Percentiles rank a stretch among this genome's conserved stretches.
Evolutionary conservation across 1,139 yeast species (phyloP).

Genomic region (Saccharomyces hybrid): DNA sequence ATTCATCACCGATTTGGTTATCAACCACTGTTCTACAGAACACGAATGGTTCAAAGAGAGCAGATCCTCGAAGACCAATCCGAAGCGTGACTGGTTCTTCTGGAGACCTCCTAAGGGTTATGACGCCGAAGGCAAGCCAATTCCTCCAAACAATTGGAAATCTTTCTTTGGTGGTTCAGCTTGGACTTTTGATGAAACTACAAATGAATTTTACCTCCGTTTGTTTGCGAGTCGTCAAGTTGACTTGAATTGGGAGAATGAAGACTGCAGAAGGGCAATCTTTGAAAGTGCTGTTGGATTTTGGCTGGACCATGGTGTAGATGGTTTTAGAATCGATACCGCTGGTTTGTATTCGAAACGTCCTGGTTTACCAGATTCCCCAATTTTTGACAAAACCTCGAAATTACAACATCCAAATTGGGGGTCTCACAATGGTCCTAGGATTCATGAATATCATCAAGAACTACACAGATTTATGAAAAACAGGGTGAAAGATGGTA

Average conservation of each 20-base stretch:
- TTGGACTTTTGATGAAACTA: slow-evolving; percentile 47
- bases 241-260: slow-evolving; percentile 55
- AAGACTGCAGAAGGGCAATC: slow-evolving; percentile 44
- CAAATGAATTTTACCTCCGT: slow-evolving; percentile 48
- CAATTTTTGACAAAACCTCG: slow-evolving; percentile 27
- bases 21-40: slow-evolving; percentile 51
- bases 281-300: slow-evolving; percentile 43
- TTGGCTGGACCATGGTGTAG: slow-evolving; percentile 52
- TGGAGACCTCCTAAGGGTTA: slow-evolving; percentile 44
- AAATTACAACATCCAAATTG: slow-evolving; percentile 37
- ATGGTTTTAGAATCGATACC: slow-evolving; percentile 53
- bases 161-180: slow-evolving; percentile 49
- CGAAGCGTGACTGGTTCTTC: slow-evolving; percentile 57
- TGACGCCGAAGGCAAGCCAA: slow-evolving; percentile 42
- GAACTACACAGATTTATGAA: slow-evolving; percentile 37
- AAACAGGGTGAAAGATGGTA: slow-evolving; percentile 38
- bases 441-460: slow-evolving; percentile 51
- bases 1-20: slow-evolving; percentile 48
- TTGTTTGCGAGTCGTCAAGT: slow-evolving; percentile 49
- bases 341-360: slow-evolving; percentile 48
- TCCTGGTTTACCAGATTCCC: slow-evolving; percentile 40
- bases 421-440: slow-evolving; percentile 37
- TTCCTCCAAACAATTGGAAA: slow-evolving; percentile 52
- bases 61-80: slow-evolving; percentile 42
- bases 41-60: slow-evolving; percentile 56